Conservation (phyloP, 768 basidiomycete species). For the Lentinula guzmanii region DNA sequence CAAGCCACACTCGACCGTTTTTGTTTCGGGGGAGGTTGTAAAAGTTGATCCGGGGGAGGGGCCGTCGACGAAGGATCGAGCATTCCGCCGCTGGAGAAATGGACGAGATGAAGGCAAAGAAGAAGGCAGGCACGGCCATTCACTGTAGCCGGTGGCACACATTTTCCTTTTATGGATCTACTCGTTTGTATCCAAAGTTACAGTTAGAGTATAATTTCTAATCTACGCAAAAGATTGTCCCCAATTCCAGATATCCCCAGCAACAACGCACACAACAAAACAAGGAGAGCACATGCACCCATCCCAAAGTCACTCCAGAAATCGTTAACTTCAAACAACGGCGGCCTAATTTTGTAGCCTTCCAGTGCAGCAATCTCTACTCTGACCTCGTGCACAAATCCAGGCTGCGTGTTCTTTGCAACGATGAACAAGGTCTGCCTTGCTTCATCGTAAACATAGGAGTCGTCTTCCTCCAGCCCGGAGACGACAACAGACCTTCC, state of each 20-base stretch:
- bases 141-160: neutral
- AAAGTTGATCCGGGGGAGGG: conserved; percentile 7
- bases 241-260: neutral
- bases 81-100: conserved; percentile 1
- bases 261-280: neutral
- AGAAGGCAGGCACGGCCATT: neutral
- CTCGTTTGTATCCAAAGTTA: neutral
- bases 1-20: conserved; percentile 11
- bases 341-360: conserved; percentile 19
- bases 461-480: conserved; percentile 46
- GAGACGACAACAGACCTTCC: conserved; percentile 52
- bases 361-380: conserved; percentile 52
- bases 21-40: conserved; percentile 9
- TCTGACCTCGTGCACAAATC: conserved; percentile 39
- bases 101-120: neutral
- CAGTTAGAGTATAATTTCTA: neutral
- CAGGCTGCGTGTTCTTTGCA: conserved; percentile 32
- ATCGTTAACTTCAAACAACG: conserved; percentile 52
- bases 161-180: neutral
- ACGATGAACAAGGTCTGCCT: conserved; percentile 76
- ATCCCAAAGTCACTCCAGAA: conserved; percentile 52
- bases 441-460: conserved; percentile 52
- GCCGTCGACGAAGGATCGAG: conserved; percentile 8
- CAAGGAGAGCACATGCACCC: neutral
- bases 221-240: neutral